Evolutionary conservation across 2,329 filamentous ascomycete genomes (phyloP).

Genomic region (Colletotrichum siamense): DNA sequence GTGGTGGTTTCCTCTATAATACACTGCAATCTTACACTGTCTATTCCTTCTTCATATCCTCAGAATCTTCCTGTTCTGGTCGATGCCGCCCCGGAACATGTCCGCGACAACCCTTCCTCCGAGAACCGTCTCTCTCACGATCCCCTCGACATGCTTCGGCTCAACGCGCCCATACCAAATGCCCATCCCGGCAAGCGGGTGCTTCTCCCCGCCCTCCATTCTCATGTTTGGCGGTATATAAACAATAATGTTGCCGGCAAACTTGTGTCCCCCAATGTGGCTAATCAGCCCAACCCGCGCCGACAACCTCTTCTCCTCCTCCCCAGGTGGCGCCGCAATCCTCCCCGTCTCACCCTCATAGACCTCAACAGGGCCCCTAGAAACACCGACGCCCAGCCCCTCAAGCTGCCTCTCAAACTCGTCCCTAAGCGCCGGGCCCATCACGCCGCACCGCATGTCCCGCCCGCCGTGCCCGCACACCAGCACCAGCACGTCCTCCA

Average conservation of each 20-base stretch:
- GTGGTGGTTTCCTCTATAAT: background rate
- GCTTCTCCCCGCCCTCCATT: slow-evolving; percentile 43
- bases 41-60: slow-evolving; percentile 33
- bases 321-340: slow-evolving; percentile 4
- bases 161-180: slow-evolving; percentile 86
- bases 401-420: slow-evolving; percentile 72
- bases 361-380: slow-evolving; percentile 48
- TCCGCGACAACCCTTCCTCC: slow-evolving; percentile 72
- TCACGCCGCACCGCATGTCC: slow-evolving; percentile 81
- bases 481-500: slow-evolving; percentile 75
- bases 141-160: slow-evolving; percentile 76
- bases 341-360: slow-evolving; percentile 27
- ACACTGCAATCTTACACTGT: background rate
- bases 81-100: slow-evolving; percentile 75
- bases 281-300: slow-evolving; percentile 75
- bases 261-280: slow-evolving; percentile 86
- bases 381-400: slow-evolving; percentile 53
- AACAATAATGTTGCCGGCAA: slow-evolving; percentile 83
- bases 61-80: slow-evolving; percentile 57
- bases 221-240: slow-evolving; percentile 70
- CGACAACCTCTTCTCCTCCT: slow-evolving; percentile 30
- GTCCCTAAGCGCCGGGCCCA: slow-evolving; percentile 73
- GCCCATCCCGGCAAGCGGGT: slow-evolving; percentile 72
- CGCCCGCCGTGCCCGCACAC: slow-evolving; percentile 88
- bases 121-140: slow-evolving; percentile 73